Evolutionary conservation across 805 yeast genomes (phyloP).

Genomic region (Candida fluviatilis): DNA sequence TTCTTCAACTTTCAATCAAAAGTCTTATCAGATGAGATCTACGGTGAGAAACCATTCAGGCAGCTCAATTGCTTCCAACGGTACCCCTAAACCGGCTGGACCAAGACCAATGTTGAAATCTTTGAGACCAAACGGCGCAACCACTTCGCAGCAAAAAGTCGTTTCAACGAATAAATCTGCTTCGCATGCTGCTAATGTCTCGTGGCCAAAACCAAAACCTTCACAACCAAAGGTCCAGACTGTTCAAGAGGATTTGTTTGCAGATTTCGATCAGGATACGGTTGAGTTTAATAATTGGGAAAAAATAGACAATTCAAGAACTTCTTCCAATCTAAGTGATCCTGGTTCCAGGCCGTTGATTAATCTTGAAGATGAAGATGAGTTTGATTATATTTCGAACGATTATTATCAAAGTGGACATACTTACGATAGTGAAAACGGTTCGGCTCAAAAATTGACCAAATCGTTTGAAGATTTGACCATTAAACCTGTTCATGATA

Average conservation of each 20-base stretch:
- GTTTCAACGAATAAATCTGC: slow-evolving; percentile 16
- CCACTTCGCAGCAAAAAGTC: slow-evolving; percentile 5
- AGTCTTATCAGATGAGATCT: slow-evolving; percentile 1
- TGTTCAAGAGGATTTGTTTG: slow-evolving; percentile 23
- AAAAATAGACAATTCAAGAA: slow-evolving; percentile 15
- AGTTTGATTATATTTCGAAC: slow-evolving; percentile 2
- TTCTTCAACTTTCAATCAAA: slow-evolving; percentile 10
- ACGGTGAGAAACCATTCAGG: slow-evolving; percentile 8
- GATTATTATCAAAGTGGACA: slow-evolving; percentile 4
- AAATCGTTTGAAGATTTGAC: slow-evolving; percentile 9
- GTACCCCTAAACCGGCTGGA: slow-evolving; percentile 6
- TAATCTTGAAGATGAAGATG: neutral
- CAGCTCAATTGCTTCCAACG: slow-evolving; percentile 8
- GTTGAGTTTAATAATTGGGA: slow-evolving; percentile 24
- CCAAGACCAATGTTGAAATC: slow-evolving; percentile 29
- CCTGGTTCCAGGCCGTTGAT: slow-evolving; percentile 1
- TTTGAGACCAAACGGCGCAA: slow-evolving; percentile 16
- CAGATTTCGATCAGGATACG: slow-evolving; percentile 38
- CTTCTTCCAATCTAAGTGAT: neutral
- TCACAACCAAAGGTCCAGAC: neutral
- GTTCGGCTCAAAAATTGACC: neutral
- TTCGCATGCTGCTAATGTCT: slow-evolving; percentile 25
- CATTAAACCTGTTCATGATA: slow-evolving; percentile 6
- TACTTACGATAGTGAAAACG: slow-evolving; percentile 1
- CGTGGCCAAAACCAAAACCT: slow-evolving; percentile 20